Base-by-base conservation (phyloP, 75 land plant species). In the Cupressus sempervirens region DNA sequence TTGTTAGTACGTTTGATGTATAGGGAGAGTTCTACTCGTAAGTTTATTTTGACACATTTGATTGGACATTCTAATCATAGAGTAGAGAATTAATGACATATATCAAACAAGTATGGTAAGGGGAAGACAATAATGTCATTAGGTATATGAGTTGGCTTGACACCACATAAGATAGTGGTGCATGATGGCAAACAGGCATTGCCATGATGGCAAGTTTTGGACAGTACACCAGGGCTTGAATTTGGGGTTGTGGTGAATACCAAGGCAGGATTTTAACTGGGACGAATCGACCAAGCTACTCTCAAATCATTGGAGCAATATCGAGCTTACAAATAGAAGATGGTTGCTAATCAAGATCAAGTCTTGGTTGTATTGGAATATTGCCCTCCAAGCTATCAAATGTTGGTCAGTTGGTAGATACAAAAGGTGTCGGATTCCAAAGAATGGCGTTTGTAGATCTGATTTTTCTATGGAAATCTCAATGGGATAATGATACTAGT, bases 291-390 rank as follows among this genome's bases (percentile, higher is more conserved):
- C 70, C 36, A 58, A 81, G 83, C 82, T 30, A 84, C 86, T 36
- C 53, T 70, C n/a, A 62, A 76, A 40, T 82, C 88, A 41, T 80
- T 77, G 77, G 89, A 68, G 67, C 89, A 87, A 50, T 84, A 84
- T 81, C 72, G 53, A 70, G 80, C 76, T 48, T 46, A 70, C 38
- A 52, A 84, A n/a, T 62, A 84, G 85, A 84, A 76, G 30, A 30
- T 76, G 34, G 82, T 38, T 40, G 85, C 85, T 43, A 84, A 84
- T 48, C 45, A 81, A 84, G 85, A 81, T 43, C 85, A 84, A 32
- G 85, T 84, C 38, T 43, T 84, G 85, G 85, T 32, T 52, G 85
- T 29, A 46, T 84, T 2, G 85, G 85, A 18, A 75, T 84, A 80
- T 40, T 46, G 46, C 83, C 35, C 29, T 23, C 43, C 16, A 65